These are phyloP conservation scores for Citrus sinensis DNA, from an alignment of 345 rosid genomes.

Conservation along the genomic window DVS_A1.0 CM039163.1:49782001-49782500, in stretches of 20 bases:
- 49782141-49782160: not conserved
- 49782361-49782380: not conserved
- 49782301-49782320: not conserved
- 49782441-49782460: accelerated
- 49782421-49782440: no score
- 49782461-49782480: constrained; percentile 20
- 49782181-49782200: constrained; percentile 12
- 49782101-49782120: no score
- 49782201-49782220: constrained; percentile 2
- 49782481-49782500: not conserved
- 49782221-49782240: not conserved
- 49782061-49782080: not conserved
- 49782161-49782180: constrained; percentile 14
- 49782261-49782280: not conserved
- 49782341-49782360: not conserved
- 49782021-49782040: not conserved
- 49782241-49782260: not conserved
- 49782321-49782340: not conserved
- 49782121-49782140: no score
- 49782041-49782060: not conserved
- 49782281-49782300: constrained; percentile 16
- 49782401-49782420: not conserved
- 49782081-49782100: no score
- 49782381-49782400: constrained; percentile 14
- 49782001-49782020: not conserved